A percentile compares a stretch with the other conserved stretches of the same genome.
Evolutionary conservation across 148 eudicot species (phyloP).

Genomic region (Heliosperma pusillum): DNA sequence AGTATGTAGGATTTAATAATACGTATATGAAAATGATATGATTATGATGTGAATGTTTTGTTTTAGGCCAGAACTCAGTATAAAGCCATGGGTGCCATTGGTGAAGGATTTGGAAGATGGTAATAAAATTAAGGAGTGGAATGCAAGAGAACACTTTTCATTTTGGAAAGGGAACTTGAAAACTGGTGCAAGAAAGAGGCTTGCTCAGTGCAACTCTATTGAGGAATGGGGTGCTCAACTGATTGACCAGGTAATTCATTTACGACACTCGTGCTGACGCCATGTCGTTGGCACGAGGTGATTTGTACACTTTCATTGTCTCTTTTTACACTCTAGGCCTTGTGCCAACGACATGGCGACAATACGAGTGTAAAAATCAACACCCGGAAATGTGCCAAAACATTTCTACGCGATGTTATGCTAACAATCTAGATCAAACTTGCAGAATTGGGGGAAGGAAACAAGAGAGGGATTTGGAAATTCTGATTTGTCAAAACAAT

Average conservation of each 20-base stretch:
- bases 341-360: too few relatives aligned
- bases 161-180: conserved; percentile 58
- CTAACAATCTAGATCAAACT: neutral
- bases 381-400: too few relatives aligned
- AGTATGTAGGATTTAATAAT: too few relatives aligned
- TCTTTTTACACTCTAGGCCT: too few relatives aligned
- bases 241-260: conserved; percentile 32
- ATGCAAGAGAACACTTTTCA: conserved; percentile 44
- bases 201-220: conserved; percentile 39
- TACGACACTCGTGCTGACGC: neutral
- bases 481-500: conserved; percentile 59
- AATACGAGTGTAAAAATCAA: too few relatives aligned
- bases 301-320: too few relatives aligned
- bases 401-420: too few relatives aligned
- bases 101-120: conserved; percentile 52
- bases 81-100: conserved; percentile 54
- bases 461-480: conserved; percentile 39
- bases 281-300: neutral
- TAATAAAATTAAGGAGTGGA: conserved; percentile 41
- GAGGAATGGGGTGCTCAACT: conserved; percentile 49
- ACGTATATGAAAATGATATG: neutral
- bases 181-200: conserved; percentile 32
- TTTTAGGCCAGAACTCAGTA: conserved; percentile 50
- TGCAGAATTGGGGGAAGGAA: conserved; percentile 62
- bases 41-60: neutral